A percentile compares a stretch with the other conserved stretches of the same genome.
These are phyloP conservation scores for Aphanomyces cochlioides DNA, from an alignment of 352 stramenopile species.

Conservation along the genomic window DNA sequence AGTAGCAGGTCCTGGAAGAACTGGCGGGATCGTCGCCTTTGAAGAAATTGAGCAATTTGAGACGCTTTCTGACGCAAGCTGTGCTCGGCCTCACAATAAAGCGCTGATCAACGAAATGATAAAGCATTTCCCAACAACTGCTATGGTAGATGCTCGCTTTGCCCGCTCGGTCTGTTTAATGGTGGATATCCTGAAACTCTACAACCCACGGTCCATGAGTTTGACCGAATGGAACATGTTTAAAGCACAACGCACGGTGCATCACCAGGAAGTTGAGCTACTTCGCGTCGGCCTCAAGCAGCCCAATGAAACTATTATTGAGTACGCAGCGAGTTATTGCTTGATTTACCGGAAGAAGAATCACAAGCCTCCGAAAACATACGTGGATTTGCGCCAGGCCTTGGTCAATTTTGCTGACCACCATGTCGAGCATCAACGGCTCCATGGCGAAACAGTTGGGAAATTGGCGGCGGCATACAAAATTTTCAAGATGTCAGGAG, in stretches of 20 bases:
- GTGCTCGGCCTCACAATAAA: background rate
- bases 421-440: background rate
- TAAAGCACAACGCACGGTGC: background rate
- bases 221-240: background rate
- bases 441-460: background rate
- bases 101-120: background rate
- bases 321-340: slow-evolving; percentile 6
- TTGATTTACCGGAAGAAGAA: background rate
- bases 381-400: background rate
- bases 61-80: background rate
- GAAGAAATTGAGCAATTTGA: slow-evolving; percentile 9
- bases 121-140: background rate
- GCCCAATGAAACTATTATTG: background rate
- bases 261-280: background rate
- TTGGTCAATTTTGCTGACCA: slow-evolving; percentile 16
- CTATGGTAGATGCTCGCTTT: background rate
- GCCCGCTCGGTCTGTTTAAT: background rate
- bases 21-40: slow-evolving; percentile 2
- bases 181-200: slow-evolving; percentile 7
- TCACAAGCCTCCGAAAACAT: background rate
- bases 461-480: background rate
- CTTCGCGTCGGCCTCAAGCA: background rate
- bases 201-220: background rate
- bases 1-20: background rate
- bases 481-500: background rate